Evolutionary conservation across 306 rosid genomes (phyloP), one percentile per base, ranked within the genome.

Genomic region (Bauhinia variegata): DNA sequence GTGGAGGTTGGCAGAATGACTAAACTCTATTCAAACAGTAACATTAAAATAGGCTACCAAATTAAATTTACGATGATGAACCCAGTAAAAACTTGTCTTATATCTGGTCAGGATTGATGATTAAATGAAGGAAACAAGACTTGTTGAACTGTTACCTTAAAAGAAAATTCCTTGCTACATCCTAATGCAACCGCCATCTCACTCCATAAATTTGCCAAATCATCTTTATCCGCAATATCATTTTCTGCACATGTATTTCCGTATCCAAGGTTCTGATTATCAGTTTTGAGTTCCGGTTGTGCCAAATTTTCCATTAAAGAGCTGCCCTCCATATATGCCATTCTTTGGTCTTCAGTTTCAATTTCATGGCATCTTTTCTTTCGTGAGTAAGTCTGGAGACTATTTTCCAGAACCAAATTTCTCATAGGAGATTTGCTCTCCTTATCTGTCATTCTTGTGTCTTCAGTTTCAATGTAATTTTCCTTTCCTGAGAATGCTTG

Each of bases 141-240:
- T 3, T 8, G 5, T 36, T 36, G 2, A 36, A 36, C 17, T 5
- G 41, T 19, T 16, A 2, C 5, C 14, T 47, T 0, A 16, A 50
- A 3, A 50, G 17, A 42, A 6, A 42, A 51, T 81, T 82, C 89
- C 89, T 82, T 82, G 48, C 80, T 56, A 57, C 73, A 56, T 65
- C 82, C 87, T 57, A 85, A 61, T 1, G 72, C 79, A 82, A 82
- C 69, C 8, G 81, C 53, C 85, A 79, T 70, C 60, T 82, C 89
- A 43, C 61, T 82, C 89, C 89, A 85, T 23, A 80, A 67, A 48
- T 82, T 83, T 19, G 34, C 77, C 14, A 82, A 55, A 67, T 82
- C 87, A 19, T 79, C 83, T 52, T 68, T 36, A 8, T 1, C 41
- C 9, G 0, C 82, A 17, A 14, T 15, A 36, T 73, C 87, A 56